These are phyloP conservation scores for Pleurotus tuber-regium DNA, from an alignment of 768 basidiomycete species.

Conservation along the genomic window DNA sequence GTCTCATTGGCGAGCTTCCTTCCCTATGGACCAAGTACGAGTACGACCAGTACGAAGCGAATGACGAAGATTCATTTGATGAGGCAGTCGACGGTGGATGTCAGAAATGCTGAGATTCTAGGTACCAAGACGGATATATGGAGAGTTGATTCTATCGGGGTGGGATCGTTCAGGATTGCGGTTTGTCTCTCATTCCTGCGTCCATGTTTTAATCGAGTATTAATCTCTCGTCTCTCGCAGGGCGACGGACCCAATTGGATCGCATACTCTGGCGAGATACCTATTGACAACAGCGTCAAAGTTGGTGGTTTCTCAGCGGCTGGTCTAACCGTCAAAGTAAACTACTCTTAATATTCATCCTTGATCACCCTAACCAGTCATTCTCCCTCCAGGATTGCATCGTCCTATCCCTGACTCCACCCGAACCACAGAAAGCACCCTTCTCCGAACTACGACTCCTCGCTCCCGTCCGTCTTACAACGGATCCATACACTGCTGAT, in stretches of 20 bases:
- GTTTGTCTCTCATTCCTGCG: conserved; percentile 42
- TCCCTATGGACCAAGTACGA: conserved; percentile 50
- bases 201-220: background rate
- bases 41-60: conserved; percentile 27
- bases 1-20: conserved; percentile 58
- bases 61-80: conserved; percentile 58
- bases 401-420: conserved; percentile 57
- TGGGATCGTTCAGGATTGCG: conserved; percentile 55
- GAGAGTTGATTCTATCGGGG: conserved; percentile 62
- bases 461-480: conserved; percentile 63
- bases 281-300: conserved; percentile 43
- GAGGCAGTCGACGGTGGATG: conserved; percentile 68
- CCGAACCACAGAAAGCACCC: conserved; percentile 49
- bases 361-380: background rate
- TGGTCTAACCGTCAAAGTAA: conserved; percentile 62
- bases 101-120: conserved; percentile 47
- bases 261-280: conserved; percentile 61
- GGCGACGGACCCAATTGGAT: conserved; percentile 64
- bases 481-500: conserved; percentile 54
- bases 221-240: conserved; percentile 28
- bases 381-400: conserved; percentile 55
- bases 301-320: conserved; percentile 65
- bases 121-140: conserved; percentile 72
- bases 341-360: background rate
- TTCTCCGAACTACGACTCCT: conserved; percentile 60